phyloP scores from a whole-genome alignment of 208 protist species.

The Willaertia magna region DNA sequence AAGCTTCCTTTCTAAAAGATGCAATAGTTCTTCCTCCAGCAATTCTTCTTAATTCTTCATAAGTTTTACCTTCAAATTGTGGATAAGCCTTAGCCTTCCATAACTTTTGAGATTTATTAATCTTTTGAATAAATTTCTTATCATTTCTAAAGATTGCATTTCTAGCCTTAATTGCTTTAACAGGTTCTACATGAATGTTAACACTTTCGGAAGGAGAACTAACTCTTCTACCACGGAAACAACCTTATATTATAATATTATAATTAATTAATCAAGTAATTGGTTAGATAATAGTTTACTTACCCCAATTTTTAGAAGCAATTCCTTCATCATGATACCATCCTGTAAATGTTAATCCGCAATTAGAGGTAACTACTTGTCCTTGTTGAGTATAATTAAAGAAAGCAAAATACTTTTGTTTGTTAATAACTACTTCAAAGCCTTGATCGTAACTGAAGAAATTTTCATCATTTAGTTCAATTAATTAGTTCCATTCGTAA shows the following conservation, averaged over 20 bases:
- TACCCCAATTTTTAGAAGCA: background rate
- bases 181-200: background rate
- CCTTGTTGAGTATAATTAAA: constrained; percentile 1
- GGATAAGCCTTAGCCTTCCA: background rate
- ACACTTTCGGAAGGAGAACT: background rate
- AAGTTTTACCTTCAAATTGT: constrained; percentile 2
- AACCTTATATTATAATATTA: no score
- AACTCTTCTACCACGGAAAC: background rate
- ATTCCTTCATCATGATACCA: background rate
- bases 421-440: background rate
- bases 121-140: background rate
- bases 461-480: background rate
- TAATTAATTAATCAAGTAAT: background rate
- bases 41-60: background rate
- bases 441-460: background rate
- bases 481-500: background rate
- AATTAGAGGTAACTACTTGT: background rate
- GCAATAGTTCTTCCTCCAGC: background rate
- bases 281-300: no score
- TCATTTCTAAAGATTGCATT: background rate
- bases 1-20: background rate
- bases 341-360: background rate
- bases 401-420: constrained; percentile 2
- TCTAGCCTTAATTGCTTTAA: background rate
- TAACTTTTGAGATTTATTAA: background rate